Conservation (phyloP, 2,329 filamentous ascomycete genomes). For the Botrytis elliptica region DNA sequence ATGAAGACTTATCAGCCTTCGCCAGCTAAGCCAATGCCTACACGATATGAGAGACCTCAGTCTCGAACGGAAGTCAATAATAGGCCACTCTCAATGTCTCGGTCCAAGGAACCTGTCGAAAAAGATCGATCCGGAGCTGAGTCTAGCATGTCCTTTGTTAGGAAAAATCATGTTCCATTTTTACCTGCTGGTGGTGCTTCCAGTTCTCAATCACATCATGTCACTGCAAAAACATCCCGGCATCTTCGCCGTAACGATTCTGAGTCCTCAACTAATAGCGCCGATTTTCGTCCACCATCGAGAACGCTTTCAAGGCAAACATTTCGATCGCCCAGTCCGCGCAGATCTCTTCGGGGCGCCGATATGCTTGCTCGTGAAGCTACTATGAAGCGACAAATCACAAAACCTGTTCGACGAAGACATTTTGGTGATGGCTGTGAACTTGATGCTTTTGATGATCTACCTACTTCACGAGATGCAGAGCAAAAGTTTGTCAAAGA, state of each 20-base stretch:
- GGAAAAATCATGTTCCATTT: constrained; percentile 70
- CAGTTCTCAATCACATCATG: constrained; percentile 76
- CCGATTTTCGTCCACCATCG: constrained; percentile 57
- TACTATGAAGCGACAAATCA: constrained; percentile 66
- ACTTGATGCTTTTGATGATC: constrained; percentile 88
- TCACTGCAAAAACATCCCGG: constrained; percentile 67
- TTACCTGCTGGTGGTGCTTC: constrained; percentile 67
- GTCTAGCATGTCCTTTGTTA: constrained; percentile 53
- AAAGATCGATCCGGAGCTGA: constrained; percentile 45
- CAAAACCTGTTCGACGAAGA: constrained; percentile 65
- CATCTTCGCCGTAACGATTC: constrained; percentile 80
- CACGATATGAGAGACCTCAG: constrained; percentile 56
- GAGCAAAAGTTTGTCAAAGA: constrained; percentile 83
- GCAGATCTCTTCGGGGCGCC: constrained; percentile 47
- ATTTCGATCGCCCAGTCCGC: constrained; percentile 57
- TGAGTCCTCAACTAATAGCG: constrained; percentile 61
- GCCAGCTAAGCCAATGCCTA: constrained; percentile 49
- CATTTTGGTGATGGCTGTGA: constrained; percentile 92
- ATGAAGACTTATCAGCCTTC: constrained; percentile 52
- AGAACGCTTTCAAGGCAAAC: constrained; percentile 57
- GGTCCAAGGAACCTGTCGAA: constrained; percentile 72
- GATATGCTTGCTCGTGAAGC: constrained; percentile 44
- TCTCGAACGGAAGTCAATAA: constrained; percentile 52
- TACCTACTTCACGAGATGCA: constrained; percentile 79
- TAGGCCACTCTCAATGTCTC: constrained; percentile 52